Conservation (phyloP, 257 asterid species). For the Solanum verrucosum region DNA sequence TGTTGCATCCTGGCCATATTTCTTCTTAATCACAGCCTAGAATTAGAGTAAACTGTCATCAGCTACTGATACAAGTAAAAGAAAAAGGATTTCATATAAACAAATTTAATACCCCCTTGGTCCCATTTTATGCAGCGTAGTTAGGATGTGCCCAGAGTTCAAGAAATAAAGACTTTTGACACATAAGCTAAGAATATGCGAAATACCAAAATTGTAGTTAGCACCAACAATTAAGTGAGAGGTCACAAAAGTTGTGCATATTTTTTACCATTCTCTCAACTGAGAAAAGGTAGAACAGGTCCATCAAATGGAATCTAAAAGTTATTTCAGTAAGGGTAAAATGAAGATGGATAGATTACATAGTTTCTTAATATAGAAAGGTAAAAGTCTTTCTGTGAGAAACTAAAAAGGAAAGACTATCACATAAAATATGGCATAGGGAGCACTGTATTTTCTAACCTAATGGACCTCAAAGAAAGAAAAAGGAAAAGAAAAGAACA, state of each 20-base stretch:
- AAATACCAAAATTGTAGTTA: neutral
- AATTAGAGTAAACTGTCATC: neutral
- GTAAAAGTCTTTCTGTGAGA: neutral
- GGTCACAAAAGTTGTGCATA: neutral
- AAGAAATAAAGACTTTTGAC: neutral
- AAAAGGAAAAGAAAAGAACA: neutral
- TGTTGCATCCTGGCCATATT: constrained; percentile 94
- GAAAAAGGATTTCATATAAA: neutral
- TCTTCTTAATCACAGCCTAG: constrained; percentile 94
- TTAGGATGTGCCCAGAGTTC: neutral
- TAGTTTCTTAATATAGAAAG: neutral
- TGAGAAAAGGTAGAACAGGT: neutral
- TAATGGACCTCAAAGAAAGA: neutral
- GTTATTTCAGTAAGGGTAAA: neutral
- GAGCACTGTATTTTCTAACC: neutral
- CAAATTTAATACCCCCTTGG: neutral
- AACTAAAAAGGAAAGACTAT: neutral
- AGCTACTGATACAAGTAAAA: neutral
- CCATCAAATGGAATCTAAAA: neutral
- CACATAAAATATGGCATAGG: neutral
- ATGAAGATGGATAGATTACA: neutral
- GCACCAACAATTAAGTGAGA: neutral
- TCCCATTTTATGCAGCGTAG: neutral
- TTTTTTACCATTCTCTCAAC: neutral
- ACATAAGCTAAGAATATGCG: neutral